Evolutionary conservation across 306 rosid species (phyloP).

Genomic region (Ochetophila trinervis): DNA sequence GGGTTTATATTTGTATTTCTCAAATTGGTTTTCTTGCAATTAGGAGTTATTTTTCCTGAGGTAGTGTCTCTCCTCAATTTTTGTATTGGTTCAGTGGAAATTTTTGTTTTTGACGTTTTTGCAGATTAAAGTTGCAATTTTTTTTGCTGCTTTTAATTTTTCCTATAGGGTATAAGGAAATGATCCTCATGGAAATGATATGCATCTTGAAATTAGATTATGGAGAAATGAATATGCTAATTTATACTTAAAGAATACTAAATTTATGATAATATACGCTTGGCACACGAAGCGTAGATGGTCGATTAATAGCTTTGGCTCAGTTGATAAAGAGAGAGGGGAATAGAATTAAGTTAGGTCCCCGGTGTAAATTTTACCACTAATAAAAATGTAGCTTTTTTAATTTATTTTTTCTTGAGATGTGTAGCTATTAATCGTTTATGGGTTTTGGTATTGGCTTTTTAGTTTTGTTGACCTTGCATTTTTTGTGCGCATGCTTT

Average conservation of each 20-base stretch:
- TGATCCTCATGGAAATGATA: slow-evolving; percentile 1
- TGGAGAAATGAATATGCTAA: slow-evolving; percentile 3
- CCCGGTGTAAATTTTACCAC: too few relatives aligned
- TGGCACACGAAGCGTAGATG: too few relatives aligned
- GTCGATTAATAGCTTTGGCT: too few relatives aligned
- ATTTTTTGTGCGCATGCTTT: background rate
- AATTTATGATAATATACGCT: too few relatives aligned
- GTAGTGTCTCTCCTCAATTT: background rate
- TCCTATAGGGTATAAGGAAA: slow-evolving; percentile 1
- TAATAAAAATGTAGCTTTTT: too few relatives aligned
- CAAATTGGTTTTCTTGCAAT: slow-evolving; percentile 10
- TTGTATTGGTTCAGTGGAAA: background rate
- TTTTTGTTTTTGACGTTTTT: background rate
- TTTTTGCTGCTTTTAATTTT: slow-evolving; percentile 1
- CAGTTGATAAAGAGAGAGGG: too few relatives aligned
- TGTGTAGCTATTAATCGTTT: too few relatives aligned
- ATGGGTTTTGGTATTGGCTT: background rate
- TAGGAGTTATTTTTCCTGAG: background rate
- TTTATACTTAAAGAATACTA: background rate
- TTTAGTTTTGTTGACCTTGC: background rate
- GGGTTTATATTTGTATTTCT: background rate
- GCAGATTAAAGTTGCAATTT: background rate
- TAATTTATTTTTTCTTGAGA: too few relatives aligned
- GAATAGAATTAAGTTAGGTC: too few relatives aligned
- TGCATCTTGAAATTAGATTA: background rate